A percentile compares a stretch with the other conserved stretches of the same genome.
Conservation (phyloP, 306 rosid genomes). For the Sechiopsis laciniata region DNA sequence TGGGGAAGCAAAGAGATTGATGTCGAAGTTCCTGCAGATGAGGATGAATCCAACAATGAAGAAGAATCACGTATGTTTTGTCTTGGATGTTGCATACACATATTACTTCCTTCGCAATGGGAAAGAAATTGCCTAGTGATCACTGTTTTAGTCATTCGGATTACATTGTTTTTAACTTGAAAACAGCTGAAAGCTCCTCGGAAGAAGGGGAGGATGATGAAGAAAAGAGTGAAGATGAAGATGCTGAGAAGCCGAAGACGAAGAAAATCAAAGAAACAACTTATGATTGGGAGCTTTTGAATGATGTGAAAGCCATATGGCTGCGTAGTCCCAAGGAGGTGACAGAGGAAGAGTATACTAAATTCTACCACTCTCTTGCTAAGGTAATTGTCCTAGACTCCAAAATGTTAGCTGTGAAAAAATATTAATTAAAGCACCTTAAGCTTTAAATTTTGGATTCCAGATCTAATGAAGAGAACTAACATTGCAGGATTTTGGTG, state of each 20-base stretch:
- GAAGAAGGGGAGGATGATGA: slow-evolving; percentile 70
- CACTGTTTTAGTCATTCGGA: too few relatives aligned
- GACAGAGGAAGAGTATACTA: slow-evolving; percentile 84
- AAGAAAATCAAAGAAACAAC: slow-evolving; percentile 85
- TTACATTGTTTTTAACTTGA: too few relatives aligned
- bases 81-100: neutral
- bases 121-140: too few relatives aligned
- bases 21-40: slow-evolving; percentile 91
- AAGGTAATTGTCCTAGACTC: slow-evolving; percentile 56
- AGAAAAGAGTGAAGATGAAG: slow-evolving; percentile 77
- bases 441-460: slow-evolving; percentile 2
- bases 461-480: slow-evolving; percentile 22
- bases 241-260: slow-evolving; percentile 63
- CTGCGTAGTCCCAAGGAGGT: slow-evolving; percentile 96
- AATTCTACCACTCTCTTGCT: slow-evolving; percentile 85
- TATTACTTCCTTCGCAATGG: too few relatives aligned
- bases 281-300: slow-evolving; percentile 86
- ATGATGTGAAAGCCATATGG: slow-evolving; percentile 98
- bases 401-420: neutral
- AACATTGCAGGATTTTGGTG: slow-evolving; percentile 66
- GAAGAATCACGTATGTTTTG: slow-evolving; percentile 61
- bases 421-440: neutral
- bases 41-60: slow-evolving; percentile 62
- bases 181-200: slow-evolving; percentile 58
- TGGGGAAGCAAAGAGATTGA: slow-evolving; percentile 96